Evolutionary conservation across 371 early-diverging fungal genomes (phyloP), one percentile per base, ranked within the genome.

Genomic region (Syncephalastrum monosporum): DNA sequence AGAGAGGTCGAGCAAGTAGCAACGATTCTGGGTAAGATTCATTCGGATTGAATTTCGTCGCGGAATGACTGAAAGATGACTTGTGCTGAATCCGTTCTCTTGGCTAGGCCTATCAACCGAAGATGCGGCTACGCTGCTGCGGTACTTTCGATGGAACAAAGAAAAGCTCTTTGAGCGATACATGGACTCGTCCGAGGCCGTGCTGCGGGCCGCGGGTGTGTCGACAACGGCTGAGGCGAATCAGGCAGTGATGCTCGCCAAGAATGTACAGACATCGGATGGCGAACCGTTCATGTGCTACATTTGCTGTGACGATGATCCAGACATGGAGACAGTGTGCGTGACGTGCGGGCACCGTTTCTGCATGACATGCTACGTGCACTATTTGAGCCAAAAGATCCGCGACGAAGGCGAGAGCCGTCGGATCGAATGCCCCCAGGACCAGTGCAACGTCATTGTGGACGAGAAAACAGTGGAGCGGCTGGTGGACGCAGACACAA

Each of bases 91-190:
- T 29, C 7, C 29, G 7, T 3, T 10, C 8, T 0, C 5, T 33
- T 38, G 23, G 24, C 42, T 85, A 56, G 94, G 91, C 15, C 67
- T 91, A 50, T 61, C 72, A 0, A 61, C 61, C 15, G 72, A 85
- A 23, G 85, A 88, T 63, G 77, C 86, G 7, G 78, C 82, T 23
- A 86, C 88, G 14, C 69, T 95, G 56, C 77, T 95, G 45, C 85
- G 91, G 46, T 73, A 83, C 67, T 94, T 88, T 72, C 79, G 84
- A 60, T 97, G 97, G 96, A 94, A 95, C 73, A 93, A 93, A 72
- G 97, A 98, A 64, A 74, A 83, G 53, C 74, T 96, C 19, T 82
- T 96, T 48, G 97, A 98, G 67, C 74, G 81, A 42, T 94, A 92
- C 68, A 90, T 94, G 88, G 92, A 93, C 46, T 70, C 80, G 38